Evolutionary conservation across 2,329 filamentous ascomycete genomes (phyloP), one percentile per base, ranked within the genome.

Genomic region (Herpomyces periplanetae): DNA sequence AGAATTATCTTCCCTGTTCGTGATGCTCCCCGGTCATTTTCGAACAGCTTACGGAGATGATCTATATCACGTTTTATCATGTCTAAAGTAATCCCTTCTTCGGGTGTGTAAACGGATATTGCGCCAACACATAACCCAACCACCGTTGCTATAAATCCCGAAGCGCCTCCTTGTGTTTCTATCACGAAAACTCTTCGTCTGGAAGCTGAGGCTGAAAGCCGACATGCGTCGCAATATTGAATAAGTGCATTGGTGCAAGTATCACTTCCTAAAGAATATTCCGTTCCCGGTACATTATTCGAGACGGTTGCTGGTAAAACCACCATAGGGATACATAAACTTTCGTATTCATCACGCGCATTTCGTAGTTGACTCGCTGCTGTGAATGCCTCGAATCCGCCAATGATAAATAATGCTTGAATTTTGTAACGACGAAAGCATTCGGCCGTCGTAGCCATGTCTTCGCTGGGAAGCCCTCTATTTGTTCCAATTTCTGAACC

Each of bases 401-500:
- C 80, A 19, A 91, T 54, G 19, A 87, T 51, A 38, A 91, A 85
- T 3, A 96, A 47, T 1, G 63, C 73, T 31, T 96, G 71, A 27
- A 96, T 73, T 26, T 64, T 55, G 46, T 84, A 80, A 30, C 64
- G 47, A 34, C 65, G 56, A 35, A 96, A 69, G 27, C 75, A 60
- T 30, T 57, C 53, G 13, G 75, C 73, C 11, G 80, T 65, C 17
- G 51, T 54, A 29, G 65, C 60, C 39, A 88, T 61, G 29, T 84
- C 73, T 31, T 87, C 73, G 9, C 54, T 56, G 4, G 80, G 80
- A 13, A 91, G 53, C 32, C 71, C 71, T 31, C 80, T 65, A 47
- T 96, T 96, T 11, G 75, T 96, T 28, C 80, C 80, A 31, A 96
- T 91, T 37, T 96, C 80, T 2, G 73, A 91, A 25, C 80, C 80